Base-by-base conservation (phyloP, 305 asterid species). In the Fraxinus angustifolia region DNA sequence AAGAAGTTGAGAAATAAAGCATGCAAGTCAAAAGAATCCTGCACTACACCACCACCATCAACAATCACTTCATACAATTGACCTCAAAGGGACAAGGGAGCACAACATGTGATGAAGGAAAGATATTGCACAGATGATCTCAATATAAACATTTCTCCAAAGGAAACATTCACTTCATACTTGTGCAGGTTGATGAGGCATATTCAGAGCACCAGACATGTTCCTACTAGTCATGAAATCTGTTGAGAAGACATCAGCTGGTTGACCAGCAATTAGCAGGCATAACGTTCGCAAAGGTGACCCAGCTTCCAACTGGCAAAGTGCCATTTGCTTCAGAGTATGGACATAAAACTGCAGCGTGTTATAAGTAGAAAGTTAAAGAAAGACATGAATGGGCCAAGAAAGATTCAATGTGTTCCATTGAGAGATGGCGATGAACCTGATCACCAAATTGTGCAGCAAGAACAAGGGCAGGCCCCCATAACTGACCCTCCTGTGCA, bases 361-460 rank as follows among this genome's bases (percentile, higher is more conserved):
- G 21, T 78, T 73, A 35, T 80, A 28, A 3, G 19, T 56, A 80
- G 33, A 73, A 31, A 19, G 30, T 84, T 35, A 76, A 75, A 40
- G 42, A 77, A 56, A 65, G 83, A 50, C 26, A 72, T 75, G 72
- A 38, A 58, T 60, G 36, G 77, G 77, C 58, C 40, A 82, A 78
- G 58, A 78, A 19, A 72, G 76, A 65, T 10, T 80, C 68, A 67
- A 79, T 17, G 50, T 53, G 67, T 56, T 78, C 67, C 77, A 70
- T 56, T 80, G 17, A 74, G 70, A 2, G 71, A 53, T 17, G 78
- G 23, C 16, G 34, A 60, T 11, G 45, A 31, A 94, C 99, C 91
- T 93, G 97, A 85, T 92, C 94, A 35, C 97, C 97, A 83, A 95
- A 98, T 86, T 90, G 99, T 78, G 98, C 99, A 85, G 97, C 99